Conservation (phyloP, 192 early-diverging fungal species). For the Backusella parvicylindrica region DNA sequence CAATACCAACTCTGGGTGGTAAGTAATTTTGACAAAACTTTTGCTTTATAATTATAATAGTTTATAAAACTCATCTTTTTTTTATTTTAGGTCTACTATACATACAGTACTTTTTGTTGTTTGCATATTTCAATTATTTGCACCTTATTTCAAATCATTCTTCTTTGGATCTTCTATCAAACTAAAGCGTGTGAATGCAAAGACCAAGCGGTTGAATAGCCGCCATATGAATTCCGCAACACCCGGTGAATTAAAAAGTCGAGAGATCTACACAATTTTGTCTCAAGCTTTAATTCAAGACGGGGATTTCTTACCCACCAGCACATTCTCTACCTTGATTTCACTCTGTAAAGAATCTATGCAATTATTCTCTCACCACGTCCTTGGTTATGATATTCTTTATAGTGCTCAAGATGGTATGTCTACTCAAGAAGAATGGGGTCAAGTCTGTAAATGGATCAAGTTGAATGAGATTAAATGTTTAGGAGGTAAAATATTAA, state of each 20-base stretch:
- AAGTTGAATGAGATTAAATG: constrained; percentile 21
- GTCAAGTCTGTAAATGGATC: constrained; percentile 19
- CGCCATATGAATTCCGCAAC: neutral
- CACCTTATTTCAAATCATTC: constrained; percentile 10
- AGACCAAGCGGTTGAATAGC: neutral
- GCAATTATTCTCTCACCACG: constrained; percentile 19
- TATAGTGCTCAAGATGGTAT: constrained; percentile 3
- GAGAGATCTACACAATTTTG: constrained; percentile 12
- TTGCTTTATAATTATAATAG: too few species aligned
- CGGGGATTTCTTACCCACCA: neutral
- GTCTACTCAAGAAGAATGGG: constrained; percentile 13
- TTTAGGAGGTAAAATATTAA: neutral
- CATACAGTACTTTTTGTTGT: constrained; percentile 10
- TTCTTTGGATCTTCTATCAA: constrained; percentile 12
- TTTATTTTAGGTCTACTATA: constrained; percentile 2
- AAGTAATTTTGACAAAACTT: neutral
- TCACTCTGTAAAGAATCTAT: constrained; percentile 10
- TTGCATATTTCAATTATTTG: constrained; percentile 15
- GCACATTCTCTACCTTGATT: neutral
- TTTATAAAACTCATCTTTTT: neutral
- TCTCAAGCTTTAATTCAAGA: neutral
- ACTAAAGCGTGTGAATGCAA: neutral
- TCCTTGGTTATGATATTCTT: constrained; percentile 23
- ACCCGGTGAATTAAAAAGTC: constrained; percentile 9
- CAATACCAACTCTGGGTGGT: constrained; percentile 5